Evolutionary conservation across 257 asterid genomes (phyloP).

Genomic region (Nicotiana undulata): DNA sequence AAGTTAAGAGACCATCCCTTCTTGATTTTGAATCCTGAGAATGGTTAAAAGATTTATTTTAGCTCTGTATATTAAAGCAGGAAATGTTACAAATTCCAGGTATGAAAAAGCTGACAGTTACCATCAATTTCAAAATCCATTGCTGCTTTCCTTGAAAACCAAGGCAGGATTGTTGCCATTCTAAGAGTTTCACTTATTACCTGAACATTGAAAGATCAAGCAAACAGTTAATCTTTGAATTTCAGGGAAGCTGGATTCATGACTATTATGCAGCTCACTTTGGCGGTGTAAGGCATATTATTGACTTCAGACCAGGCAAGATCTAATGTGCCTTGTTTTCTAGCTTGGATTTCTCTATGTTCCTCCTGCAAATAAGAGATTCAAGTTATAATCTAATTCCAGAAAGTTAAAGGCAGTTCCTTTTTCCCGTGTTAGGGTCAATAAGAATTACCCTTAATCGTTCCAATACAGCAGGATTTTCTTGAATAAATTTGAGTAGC

Average conservation of each 20-base stretch:
- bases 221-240: background rate
- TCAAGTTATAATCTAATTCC: background rate
- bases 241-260: background rate
- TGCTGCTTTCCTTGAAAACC: slow-evolving; percentile 90
- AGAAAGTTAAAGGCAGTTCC: background rate
- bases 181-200: slow-evolving; percentile 72
- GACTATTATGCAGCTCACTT: slow-evolving; percentile 30
- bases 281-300: slow-evolving; percentile 68
- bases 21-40: slow-evolving; percentile 51
- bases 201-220: slow-evolving; percentile 23
- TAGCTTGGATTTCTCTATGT: slow-evolving; percentile 47
- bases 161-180: slow-evolving; percentile 78
- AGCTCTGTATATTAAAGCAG: background rate
- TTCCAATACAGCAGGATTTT: slow-evolving; percentile 60
- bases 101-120: slow-evolving; percentile 15
- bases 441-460: slow-evolving; percentile 48
- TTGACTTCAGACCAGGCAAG: slow-evolving; percentile 81
- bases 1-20: slow-evolving; percentile 77
- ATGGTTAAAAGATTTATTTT: background rate
- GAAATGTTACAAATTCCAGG: background rate
- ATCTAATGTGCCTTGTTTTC: slow-evolving; percentile 37
- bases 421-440: background rate
- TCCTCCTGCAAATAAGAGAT: slow-evolving; percentile 44
- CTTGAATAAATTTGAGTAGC: slow-evolving; percentile 66
- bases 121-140: slow-evolving; percentile 79